Evolutionary conservation across 2,329 filamentous ascomycete species (phyloP), one percentile per base, ranked within the genome.

Genomic region (Neonectria hederae): DNA sequence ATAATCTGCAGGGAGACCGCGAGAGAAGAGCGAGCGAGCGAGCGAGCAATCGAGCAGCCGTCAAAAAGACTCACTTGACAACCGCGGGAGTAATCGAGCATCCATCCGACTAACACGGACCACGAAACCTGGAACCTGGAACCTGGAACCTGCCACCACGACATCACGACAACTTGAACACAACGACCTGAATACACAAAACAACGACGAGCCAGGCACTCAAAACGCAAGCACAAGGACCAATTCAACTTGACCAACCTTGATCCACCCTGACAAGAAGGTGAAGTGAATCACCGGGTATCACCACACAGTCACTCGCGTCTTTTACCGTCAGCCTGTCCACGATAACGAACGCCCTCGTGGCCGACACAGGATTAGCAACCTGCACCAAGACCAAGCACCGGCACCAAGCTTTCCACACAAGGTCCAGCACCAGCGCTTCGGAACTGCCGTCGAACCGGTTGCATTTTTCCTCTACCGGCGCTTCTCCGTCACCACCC

Each of bases 391-490:
- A 55, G 35, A 40, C 11, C 38, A 19, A 32, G 43, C 28, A 24
- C 13, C 58, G 53, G 45, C 42, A 61, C 48, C 53, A 61, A 68
- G 58, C 45, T 59, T 46, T 53, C 46, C 69, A 56, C 60, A 67
- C 63, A 59, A 62, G 59, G 42, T 62, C 43, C 66, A 60, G 59
- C 65, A 54, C 54, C 68, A 57, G 28, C 49, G 46, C 59, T 49
- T 72, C 63, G 63, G 63, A 65, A 69, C 45, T 67, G 63, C 70
- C 70, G 69, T 69, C 62, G 40, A 68, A 69, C 17, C 54, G 26
- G 54, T 32, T 52, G 55, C 45, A 55, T n/a, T 45, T 43, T 42
- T 24, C 32, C 30, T 63, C 53, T 57, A 55, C 65, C 61, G 57
- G 61, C 56, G 14, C 59, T 32, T 53, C 32, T 45, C 26, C 51